Evolutionary conservation across 2,329 filamentous ascomycete species (phyloP).

Genomic region (Sclerotinia minor): DNA sequence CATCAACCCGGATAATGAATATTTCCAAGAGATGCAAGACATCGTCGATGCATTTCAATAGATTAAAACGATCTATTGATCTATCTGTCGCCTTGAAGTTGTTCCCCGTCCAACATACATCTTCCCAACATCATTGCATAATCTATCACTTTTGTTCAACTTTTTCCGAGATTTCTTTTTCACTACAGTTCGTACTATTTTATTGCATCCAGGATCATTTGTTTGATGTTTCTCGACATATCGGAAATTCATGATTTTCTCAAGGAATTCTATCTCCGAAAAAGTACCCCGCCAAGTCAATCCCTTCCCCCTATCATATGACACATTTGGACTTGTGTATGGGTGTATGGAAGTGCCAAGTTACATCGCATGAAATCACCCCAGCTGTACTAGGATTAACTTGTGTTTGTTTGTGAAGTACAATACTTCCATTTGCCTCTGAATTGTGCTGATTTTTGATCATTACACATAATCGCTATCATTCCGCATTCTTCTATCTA

Average conservation of each 20-base stretch:
- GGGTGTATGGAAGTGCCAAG: neutral
- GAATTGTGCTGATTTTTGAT: neutral
- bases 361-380: neutral
- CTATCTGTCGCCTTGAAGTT: neutral
- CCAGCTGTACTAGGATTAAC: constrained; percentile 3
- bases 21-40: constrained; percentile 19
- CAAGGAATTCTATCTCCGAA: constrained; percentile 6
- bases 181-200: neutral
- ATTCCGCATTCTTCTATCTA: neutral
- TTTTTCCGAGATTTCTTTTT: neutral
- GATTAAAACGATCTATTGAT: constrained; percentile 9
- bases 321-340: constrained; percentile 6
- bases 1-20: constrained; percentile 17
- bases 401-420: neutral
- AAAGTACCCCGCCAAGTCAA: neutral
- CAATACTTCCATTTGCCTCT: neutral
- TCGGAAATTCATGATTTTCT: constrained; percentile 13
- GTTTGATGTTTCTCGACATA: constrained; percentile 14
- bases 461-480: constrained; percentile 4
- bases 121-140: constrained; percentile 9
- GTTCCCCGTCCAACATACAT: neutral
- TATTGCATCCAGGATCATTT: neutral
- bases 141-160: constrained; percentile 15
- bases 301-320: constrained; percentile 5
- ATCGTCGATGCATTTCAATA: constrained; percentile 14